Evolutionary conservation across 2,329 filamentous ascomycete species (phyloP).

Genomic region (Hypoxylon sp.): DNA sequence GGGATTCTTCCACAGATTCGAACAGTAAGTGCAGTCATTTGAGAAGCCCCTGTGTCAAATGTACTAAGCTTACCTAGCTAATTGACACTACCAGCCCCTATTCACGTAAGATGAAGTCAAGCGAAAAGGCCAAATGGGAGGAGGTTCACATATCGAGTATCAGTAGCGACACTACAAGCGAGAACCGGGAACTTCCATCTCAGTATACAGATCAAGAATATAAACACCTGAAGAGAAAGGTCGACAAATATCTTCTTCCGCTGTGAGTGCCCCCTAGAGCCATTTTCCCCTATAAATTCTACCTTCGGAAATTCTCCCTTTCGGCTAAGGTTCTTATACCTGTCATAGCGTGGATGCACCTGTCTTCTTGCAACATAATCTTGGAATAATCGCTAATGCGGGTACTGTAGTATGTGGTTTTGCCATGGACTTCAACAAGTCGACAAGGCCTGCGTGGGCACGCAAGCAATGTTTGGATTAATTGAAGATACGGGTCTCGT

Average conservation of each 20-base stretch:
- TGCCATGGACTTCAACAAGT: constrained; percentile 64
- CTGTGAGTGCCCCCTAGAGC: constrained; percentile 41
- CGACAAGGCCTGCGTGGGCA: constrained; percentile 60
- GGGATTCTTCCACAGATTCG: neutral
- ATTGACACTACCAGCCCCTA: neutral
- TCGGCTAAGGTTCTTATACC: too few relatives aligned
- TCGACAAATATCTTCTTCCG: constrained; percentile 60
- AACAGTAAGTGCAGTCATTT: neutral
- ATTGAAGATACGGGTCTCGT: constrained; percentile 49
- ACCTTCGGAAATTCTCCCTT: neutral
- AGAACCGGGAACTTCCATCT: constrained; percentile 6
- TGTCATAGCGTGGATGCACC: neutral
- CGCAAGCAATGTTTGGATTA: constrained; percentile 56
- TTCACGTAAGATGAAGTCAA: constrained; percentile 19
- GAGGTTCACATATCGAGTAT: constrained; percentile 1
- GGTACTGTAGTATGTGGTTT: constrained; percentile 55
- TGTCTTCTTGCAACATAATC: too few relatives aligned
- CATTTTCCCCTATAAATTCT: neutral
- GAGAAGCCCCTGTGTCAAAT: neutral
- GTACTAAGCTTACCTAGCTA: neutral
- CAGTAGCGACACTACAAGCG: neutral
- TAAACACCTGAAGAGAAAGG: constrained; percentile 56
- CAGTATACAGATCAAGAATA: constrained; percentile 56
- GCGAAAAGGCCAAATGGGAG: constrained; percentile 9
- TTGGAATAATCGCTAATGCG: neutral